Conservation (phyloP, 2,329 filamentous ascomycete species). For the Arthrinium phaeospermum region DNA sequence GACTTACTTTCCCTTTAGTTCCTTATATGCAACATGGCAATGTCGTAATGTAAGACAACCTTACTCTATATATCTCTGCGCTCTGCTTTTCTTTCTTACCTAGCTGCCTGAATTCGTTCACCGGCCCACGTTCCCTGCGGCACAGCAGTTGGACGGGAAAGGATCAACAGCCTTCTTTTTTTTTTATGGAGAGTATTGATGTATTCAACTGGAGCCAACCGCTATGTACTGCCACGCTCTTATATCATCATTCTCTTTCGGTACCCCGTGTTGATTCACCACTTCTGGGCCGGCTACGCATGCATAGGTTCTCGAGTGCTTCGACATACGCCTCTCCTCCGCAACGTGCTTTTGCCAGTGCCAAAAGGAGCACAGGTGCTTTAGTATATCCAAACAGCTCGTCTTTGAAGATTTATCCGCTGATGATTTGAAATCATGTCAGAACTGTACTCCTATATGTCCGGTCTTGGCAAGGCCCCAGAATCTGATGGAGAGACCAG, state of each 20-base stretch:
- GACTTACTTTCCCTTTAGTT: not conserved
- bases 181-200: not conserved
- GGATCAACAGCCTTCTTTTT: conserved; percentile 6
- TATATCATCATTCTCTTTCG: not conserved
- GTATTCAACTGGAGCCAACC: not conserved
- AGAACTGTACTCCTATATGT: not conserved
- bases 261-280: not conserved
- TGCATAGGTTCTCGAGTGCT: not conserved
- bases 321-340: not conserved
- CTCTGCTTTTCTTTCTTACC: not conserved
- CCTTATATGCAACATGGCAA: too few relatives aligned
- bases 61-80: not conserved
- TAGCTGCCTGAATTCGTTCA: not conserved
- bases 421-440: not conserved
- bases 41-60: too few relatives aligned
- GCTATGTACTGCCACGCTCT: not conserved
- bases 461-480: not conserved
- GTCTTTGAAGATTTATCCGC: not conserved
- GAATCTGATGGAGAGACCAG: not conserved
- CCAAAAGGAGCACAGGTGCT: not conserved
- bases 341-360: not conserved
- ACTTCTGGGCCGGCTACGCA: not conserved
- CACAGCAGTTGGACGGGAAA: not conserved
- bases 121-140: not conserved
- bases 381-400: not conserved